These are phyloP conservation scores for Umbelopsis sp. DNA, from an alignment of 192 early-diverging fungal species.

Conservation along the genomic window DNA sequence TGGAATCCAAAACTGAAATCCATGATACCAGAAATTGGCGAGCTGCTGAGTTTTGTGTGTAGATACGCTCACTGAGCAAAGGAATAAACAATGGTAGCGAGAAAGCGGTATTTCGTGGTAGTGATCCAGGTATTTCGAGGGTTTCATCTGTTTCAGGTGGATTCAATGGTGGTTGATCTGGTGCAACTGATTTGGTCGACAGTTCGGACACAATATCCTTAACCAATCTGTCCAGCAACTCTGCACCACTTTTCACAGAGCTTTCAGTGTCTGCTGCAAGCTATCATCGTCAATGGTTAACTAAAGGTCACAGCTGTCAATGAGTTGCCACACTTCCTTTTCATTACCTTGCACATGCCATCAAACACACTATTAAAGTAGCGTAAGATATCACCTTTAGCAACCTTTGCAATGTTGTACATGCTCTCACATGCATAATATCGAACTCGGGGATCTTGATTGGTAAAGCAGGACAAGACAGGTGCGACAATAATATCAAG, in stretches of 20 bases:
- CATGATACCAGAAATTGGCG: slow-evolving; percentile 95
- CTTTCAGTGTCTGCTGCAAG: slow-evolving; percentile 86
- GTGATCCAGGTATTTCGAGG: slow-evolving; percentile 44
- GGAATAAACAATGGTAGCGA: slow-evolving; percentile 94
- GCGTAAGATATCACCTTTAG: slow-evolving; percentile 80
- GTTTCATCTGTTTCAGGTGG: slow-evolving; percentile 34
- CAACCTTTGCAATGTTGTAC: slow-evolving; percentile 98
- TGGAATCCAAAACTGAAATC: slow-evolving; percentile 88
- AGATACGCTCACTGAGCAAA: slow-evolving; percentile 88
- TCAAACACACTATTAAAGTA: slow-evolving; percentile 99
- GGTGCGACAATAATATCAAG: slow-evolving; percentile 88
- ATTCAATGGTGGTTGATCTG: slow-evolving; percentile 32
- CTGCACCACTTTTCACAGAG: slow-evolving; percentile 93
- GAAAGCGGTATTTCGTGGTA: slow-evolving; percentile 73
- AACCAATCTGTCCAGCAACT: slow-evolving; percentile 90
- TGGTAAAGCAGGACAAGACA: slow-evolving; percentile 88
- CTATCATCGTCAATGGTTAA: slow-evolving; percentile 39
- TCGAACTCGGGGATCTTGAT: slow-evolving; percentile 90
- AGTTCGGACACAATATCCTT: slow-evolving; percentile 97
- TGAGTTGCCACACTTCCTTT: background rate
- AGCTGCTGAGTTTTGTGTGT: slow-evolving; percentile 86
- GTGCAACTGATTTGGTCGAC: slow-evolving; percentile 70
- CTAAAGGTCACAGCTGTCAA: background rate
- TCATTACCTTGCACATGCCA: slow-evolving; percentile 81
- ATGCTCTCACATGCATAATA: slow-evolving; percentile 99